These are phyloP conservation scores for Mycena vitilis DNA, from an alignment of 768 basidiomycete genomes.

Conservation along the genomic window DNA sequence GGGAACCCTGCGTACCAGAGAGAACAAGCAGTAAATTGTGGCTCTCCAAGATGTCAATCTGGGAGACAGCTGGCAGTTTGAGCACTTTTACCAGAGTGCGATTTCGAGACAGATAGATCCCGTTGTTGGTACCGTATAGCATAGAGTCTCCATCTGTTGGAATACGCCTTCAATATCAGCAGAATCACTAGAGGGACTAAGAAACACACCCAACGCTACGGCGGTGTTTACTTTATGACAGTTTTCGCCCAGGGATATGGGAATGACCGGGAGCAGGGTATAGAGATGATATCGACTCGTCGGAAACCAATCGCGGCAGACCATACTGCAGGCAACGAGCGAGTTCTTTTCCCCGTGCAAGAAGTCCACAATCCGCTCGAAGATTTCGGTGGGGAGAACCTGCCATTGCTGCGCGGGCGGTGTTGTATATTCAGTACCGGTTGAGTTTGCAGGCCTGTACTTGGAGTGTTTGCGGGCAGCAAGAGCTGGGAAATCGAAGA, in stretches of 20 bases:
- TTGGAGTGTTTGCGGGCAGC: conserved; percentile 16
- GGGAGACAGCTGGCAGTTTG: conserved; percentile 34
- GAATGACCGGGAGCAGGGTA: conserved; percentile 28
- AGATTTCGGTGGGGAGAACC: conserved; percentile 36
- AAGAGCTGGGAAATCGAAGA: conserved; percentile 24
- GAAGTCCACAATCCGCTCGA: conserved; percentile 39
- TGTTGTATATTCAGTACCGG: background rate
- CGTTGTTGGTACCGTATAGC: conserved; percentile 31
- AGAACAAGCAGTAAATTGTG: conserved; percentile 30
- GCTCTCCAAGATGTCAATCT: conserved; percentile 28
- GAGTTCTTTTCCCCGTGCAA: conserved; percentile 32
- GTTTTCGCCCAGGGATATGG: conserved; percentile 12
- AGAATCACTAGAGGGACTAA: background rate
- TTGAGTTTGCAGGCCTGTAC: conserved; percentile 4
- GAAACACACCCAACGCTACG: conserved; percentile 22
- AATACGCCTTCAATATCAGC: background rate
- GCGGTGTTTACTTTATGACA: conserved; percentile 33
- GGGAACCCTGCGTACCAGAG: conserved; percentile 16
- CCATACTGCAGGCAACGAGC: conserved; percentile 33
- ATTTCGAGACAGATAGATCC: conserved; percentile 25
- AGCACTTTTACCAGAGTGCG: conserved; percentile 14
- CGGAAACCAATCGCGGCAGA: conserved; percentile 36
- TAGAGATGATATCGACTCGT: conserved; percentile 34
- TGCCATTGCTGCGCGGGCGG: background rate
- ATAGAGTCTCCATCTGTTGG: conserved; percentile 10